Base-by-base conservation (phyloP, 2,329 filamentous ascomycete species). In the Microcyclosporella mali region DNA sequence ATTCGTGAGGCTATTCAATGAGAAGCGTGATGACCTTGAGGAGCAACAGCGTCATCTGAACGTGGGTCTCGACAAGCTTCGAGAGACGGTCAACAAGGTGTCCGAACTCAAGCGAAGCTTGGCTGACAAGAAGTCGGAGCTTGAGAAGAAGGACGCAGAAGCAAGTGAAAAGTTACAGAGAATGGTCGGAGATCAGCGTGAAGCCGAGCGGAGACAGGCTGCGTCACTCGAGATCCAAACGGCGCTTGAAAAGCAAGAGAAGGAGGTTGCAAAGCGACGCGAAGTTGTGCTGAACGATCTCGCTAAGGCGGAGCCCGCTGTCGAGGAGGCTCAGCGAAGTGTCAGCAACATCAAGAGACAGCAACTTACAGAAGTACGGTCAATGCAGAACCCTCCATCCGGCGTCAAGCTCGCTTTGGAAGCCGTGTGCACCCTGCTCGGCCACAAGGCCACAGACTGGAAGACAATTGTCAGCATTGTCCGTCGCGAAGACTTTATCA, bases 11-110 rank as follows among this genome's bases (percentile, higher is more conserved):
- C 75, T 99, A 6, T 97, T 97, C 70, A 94, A 89, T 50, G 92
- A 98, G 67, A 98, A 99, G 73, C 85, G 94, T 9, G 92, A 97
- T 65, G 92, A 98, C 61, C 78, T 99, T 1, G 92, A 99, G 66
- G 92, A 99, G 64, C 92, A 99, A 66, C 92, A 99, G 63, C 85
- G 92, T 21, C 92, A 99, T 76, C 75, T 99, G 50, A 98, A 98
- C 59, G 89, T 97, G 43, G 94, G 92, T 74, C 78, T 99, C 2
- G 92, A 98, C 71, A 99, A 99, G 66, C 74, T 99, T 19, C 80
- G 87, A 55, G 92, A 97, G 67, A 98, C 92, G 2, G 89, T 97
- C 16, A 88, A 95, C 66, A 97, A 98, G 71, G 92, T 99, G 43
- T 82, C 87, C 48, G 90, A 97, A 65, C 75, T 98, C 46, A 83